Percentiles rank a stretch among this genome's conserved stretches.
Conservation (phyloP, 1,284 basidiomycete genomes). For the Neonothopanus nambi region DNA sequence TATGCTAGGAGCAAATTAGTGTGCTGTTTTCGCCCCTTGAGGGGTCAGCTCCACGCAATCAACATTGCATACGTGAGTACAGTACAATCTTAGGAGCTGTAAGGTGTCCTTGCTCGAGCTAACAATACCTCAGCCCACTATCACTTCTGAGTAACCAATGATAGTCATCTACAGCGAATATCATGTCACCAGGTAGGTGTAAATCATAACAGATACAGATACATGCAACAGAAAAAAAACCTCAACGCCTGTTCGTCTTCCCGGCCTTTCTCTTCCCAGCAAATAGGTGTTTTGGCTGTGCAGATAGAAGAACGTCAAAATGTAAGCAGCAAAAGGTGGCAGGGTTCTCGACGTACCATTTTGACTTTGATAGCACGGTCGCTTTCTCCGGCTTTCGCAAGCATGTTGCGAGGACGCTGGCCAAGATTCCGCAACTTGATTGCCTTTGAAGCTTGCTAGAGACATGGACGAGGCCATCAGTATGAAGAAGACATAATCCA, state of each 20-base stretch:
- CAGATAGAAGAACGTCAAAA: conserved; percentile 15
- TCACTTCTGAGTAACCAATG: no score
- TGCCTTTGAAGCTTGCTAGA: conserved; percentile 79
- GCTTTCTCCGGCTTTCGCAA: conserved; percentile 87
- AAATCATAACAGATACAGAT: no score
- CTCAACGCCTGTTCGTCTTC: conserved; percentile 80
- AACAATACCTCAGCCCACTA: no score
- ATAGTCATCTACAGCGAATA: no score
- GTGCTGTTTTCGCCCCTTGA: no score
- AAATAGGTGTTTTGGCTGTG: conserved; percentile 81
- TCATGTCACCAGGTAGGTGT: no score
- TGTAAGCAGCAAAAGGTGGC: conserved; percentile 15
- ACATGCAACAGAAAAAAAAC: background rate
- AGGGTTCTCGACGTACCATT: conserved; percentile 58
- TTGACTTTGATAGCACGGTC: conserved; percentile 81
- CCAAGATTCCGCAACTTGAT: conserved; percentile 80
- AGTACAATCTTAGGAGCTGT: no score
- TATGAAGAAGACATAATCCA: background rate
- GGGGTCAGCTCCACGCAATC: no score
- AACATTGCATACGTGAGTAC: no score
- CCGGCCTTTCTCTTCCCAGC: conserved; percentile 88
- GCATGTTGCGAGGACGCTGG: conserved; percentile 82
- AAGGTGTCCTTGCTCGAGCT: no score
- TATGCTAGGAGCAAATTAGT: no score
- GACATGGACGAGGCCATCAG: conserved; percentile 13